Evolutionary conservation across 306 rosid species (phyloP).

Genomic region (Cicer arietinum): DNA sequence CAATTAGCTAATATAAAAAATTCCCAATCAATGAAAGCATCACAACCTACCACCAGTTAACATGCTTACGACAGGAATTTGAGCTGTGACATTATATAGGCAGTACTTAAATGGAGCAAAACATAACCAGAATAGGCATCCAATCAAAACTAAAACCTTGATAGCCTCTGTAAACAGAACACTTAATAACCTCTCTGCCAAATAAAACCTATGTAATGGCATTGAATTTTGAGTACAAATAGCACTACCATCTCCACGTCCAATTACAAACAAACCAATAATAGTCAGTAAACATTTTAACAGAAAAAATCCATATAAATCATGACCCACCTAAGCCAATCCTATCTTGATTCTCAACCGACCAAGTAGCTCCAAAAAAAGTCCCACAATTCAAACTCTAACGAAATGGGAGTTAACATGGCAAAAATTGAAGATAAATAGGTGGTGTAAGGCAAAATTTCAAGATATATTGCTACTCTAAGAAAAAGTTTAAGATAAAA

Average conservation of each 20-base stretch:
- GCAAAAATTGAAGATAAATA: neutral
- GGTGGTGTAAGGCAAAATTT: too few species aligned
- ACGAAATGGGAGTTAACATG: neutral
- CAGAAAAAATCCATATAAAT: too few species aligned
- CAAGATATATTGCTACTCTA: neutral
- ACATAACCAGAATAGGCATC: neutral
- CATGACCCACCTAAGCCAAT: neutral
- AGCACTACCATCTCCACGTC: neutral
- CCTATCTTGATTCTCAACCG: neutral
- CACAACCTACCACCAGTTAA: conserved; percentile 1
- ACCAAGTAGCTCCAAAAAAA: neutral
- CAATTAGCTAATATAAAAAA: neutral
- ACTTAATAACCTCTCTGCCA: neutral
- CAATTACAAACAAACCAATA: neutral
- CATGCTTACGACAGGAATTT: neutral
- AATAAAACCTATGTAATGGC: neutral
- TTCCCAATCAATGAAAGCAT: neutral
- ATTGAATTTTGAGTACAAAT: neutral
- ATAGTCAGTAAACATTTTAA: neutral
- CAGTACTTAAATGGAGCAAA: neutral
- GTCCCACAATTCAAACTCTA: neutral
- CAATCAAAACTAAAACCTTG: neutral
- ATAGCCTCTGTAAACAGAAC: neutral
- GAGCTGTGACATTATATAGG: neutral
- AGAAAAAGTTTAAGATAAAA: neutral